Evolutionary conservation across 2,329 filamentous ascomycete genomes (phyloP).

Genomic region (Ophiosphaerella korrae): DNA sequence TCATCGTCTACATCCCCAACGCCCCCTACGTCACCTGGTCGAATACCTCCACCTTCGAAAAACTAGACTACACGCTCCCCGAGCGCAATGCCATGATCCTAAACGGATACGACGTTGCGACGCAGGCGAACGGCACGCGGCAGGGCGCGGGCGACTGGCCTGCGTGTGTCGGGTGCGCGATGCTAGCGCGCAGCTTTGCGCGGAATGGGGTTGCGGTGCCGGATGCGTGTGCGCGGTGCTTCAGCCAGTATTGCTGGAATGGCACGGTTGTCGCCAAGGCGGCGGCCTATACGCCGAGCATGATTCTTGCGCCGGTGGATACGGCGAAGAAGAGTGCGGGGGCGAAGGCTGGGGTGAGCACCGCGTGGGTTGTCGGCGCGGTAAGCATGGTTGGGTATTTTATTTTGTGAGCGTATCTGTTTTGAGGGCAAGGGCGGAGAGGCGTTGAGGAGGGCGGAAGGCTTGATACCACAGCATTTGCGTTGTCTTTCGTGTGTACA

Average conservation of each 20-base stretch:
- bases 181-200: slow-evolving; percentile 75
- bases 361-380: no score
- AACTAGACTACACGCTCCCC: slow-evolving; percentile 64
- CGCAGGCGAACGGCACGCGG: slow-evolving; percentile 78
- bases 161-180: slow-evolving; percentile 84
- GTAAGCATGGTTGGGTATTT: no score
- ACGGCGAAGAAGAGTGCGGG: slow-evolving; percentile 26
- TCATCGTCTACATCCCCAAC: slow-evolving; percentile 89
- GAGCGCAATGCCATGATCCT: slow-evolving; percentile 80
- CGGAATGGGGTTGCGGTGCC: slow-evolving; percentile 73
- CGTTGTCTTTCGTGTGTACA: no score
- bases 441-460: no score
- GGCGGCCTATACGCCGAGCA: slow-evolving; percentile 32
- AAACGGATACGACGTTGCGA: slow-evolving; percentile 85
- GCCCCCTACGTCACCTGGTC: slow-evolving; percentile 75
- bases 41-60: slow-evolving; percentile 77
- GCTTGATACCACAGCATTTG: no score
- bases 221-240: slow-evolving; percentile 75
- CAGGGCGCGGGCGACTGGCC: slow-evolving; percentile 71
- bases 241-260: slow-evolving; percentile 88
- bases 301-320: slow-evolving; percentile 21
- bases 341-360: slow-evolving; percentile 14
- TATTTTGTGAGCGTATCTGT: no score
- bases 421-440: no score
- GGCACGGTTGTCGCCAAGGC: slow-evolving; percentile 62